Conservation (phyloP, 2,329 filamentous ascomycete genomes). For the Nemania serpens region DNA sequence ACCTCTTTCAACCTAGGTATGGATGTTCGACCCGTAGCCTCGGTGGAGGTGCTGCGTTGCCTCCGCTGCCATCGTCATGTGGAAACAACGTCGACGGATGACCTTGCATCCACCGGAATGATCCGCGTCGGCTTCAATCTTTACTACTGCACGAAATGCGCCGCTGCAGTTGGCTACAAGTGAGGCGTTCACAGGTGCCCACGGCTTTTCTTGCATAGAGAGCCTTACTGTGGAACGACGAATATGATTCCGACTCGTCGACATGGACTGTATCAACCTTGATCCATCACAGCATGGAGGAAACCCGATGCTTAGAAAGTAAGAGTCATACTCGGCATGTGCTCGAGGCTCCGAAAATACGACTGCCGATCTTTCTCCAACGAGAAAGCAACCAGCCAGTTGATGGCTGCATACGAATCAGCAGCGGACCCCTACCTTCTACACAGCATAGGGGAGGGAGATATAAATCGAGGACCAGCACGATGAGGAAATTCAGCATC, state of each 20-base stretch:
- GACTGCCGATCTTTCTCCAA: neutral
- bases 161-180: conserved; percentile 66
- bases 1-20: conserved; percentile 51
- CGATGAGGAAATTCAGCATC: neutral
- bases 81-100: conserved; percentile 65
- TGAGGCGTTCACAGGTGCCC: conserved; percentile 43
- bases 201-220: neutral
- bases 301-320: neutral
- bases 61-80: conserved; percentile 64
- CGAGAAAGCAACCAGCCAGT: neutral
- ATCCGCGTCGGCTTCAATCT: conserved; percentile 67
- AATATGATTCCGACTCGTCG: neutral
- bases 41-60: conserved; percentile 58
- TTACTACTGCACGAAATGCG: conserved; percentile 69
- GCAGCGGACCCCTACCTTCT: neutral
- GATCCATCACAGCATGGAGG: neutral
- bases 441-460: neutral
- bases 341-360: neutral
- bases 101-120: conserved; percentile 63
- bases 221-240: neutral
- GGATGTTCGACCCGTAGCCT: conserved; percentile 54
- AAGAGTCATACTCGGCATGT: conserved; percentile 1
- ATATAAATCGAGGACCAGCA: neutral
- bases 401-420: conserved; percentile 2
- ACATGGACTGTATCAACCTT: conserved; percentile 3